Evolutionary conservation across 805 yeast genomes (phyloP).

Genomic region (Sugiyamaella mastotermitis): DNA sequence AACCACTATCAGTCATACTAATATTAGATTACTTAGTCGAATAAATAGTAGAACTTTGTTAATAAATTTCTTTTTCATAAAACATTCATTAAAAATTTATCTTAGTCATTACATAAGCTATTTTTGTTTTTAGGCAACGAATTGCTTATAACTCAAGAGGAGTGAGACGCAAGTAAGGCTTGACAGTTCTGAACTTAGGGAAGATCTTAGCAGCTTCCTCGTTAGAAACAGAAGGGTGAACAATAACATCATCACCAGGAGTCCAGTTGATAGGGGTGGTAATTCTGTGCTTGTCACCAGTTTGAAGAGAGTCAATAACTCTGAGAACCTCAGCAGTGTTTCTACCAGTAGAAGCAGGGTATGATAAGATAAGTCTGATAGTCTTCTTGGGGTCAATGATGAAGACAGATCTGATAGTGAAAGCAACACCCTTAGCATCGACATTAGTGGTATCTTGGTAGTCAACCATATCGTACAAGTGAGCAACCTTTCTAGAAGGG

Average conservation of each 20-base stretch:
- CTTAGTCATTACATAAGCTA: too few species aligned
- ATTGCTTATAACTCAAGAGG: constrained; percentile 29
- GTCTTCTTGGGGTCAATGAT: constrained; percentile 89
- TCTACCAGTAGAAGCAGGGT: constrained; percentile 95
- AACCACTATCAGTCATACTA: too few species aligned
- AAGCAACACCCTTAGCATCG: constrained; percentile 64
- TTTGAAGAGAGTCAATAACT: constrained; percentile 84
- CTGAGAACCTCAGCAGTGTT: constrained; percentile 91
- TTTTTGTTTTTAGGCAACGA: too few species aligned
- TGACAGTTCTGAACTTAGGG: constrained; percentile 82
- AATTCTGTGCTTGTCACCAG: constrained; percentile 79
- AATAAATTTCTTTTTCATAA: too few species aligned
- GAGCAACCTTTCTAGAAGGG: constrained; percentile 76
- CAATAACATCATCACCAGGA: constrained; percentile 87
- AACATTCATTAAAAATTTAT: too few species aligned
- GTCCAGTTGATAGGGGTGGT: constrained; percentile 94
- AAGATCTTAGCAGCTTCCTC: constrained; percentile 79
- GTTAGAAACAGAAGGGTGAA: constrained; percentile 82
- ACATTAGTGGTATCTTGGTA: constrained; percentile 79
- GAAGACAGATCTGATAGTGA: constrained; percentile 91
- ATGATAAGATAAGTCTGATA: constrained; percentile 78
- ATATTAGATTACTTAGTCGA: too few species aligned
- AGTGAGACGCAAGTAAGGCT: constrained; percentile 86
- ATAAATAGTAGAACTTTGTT: too few species aligned
- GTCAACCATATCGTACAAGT: constrained; percentile 80